phyloP scores from a whole-genome alignment of 495 filamentous ascomycete species.

The Pseudoneurospora amorphoporcata region DNA sequence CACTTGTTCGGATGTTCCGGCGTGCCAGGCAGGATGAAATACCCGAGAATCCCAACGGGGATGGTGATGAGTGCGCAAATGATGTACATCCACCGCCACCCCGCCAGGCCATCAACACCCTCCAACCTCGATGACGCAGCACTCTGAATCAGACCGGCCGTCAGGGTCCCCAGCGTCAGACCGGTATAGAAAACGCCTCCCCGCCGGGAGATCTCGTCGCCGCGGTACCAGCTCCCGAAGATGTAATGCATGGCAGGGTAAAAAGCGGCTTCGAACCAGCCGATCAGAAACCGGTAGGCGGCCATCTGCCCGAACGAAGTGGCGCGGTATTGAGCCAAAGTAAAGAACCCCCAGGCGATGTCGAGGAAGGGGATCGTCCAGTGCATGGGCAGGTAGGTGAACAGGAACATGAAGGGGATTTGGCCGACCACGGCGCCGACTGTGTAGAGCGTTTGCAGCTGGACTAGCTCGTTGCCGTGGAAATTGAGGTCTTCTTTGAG shows the following conservation, averaged over 20 bases:
- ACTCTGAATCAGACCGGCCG: conserved; percentile 41
- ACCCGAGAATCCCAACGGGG: conserved; percentile 36
- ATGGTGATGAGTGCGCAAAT: conserved; percentile 41
- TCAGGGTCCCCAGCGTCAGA: conserved; percentile 37
- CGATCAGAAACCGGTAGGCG: conserved; percentile 21
- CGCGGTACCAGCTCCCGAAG: conserved; percentile 19
- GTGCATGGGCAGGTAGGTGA: conserved; percentile 39
- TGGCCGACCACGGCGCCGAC: conserved; percentile 42
- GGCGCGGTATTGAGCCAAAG: conserved; percentile 34
- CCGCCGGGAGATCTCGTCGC: conserved; percentile 29
- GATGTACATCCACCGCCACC: conserved; percentile 47
- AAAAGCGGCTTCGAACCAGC: conserved; percentile 19
- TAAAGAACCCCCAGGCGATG: conserved; percentile 38
- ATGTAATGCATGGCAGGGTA: conserved; percentile 18
- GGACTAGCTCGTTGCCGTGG: conserved; percentile 37
- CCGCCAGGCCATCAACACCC: conserved; percentile 35
- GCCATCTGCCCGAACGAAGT: conserved; percentile 14
- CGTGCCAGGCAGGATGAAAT: conserved; percentile 30
- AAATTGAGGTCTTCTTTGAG: conserved; percentile 31
- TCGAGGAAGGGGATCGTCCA: conserved; percentile 35
- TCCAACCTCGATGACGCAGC: conserved; percentile 28
- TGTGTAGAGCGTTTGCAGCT: conserved; percentile 39
- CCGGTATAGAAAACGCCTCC: conserved; percentile 41
- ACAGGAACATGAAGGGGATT: conserved; percentile 40
- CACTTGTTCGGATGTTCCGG: conserved; percentile 35